A percentile compares a stretch with the other conserved stretches of the same genome.
Conservation (phyloP, 495 filamentous ascomycete species). For the Xylaria grammica region DNA sequence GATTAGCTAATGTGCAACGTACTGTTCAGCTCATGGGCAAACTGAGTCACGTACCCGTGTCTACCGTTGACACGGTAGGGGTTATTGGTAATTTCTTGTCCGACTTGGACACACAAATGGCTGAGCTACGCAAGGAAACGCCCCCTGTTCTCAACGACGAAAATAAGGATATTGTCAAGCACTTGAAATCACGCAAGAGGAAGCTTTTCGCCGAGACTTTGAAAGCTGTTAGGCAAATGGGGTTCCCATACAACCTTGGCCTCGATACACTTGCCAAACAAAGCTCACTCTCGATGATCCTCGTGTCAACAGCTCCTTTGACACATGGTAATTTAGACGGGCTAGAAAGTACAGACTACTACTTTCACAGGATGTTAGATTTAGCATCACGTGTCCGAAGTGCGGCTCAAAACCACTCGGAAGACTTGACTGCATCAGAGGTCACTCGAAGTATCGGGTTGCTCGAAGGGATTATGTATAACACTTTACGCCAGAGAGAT, state of each 20-base stretch:
- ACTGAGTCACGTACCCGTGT: constrained; percentile 55
- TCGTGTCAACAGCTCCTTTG: constrained; percentile 58
- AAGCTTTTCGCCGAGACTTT: constrained; percentile 88
- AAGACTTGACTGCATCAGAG: constrained; percentile 80
- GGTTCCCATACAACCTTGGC: constrained; percentile 79
- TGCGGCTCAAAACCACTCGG: constrained; percentile 71
- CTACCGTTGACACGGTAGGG: constrained; percentile 59
- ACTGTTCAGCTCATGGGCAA: constrained; percentile 60
- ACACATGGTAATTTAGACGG: constrained; percentile 47
- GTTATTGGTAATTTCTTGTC: constrained; percentile 70
- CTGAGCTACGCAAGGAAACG: constrained; percentile 77
- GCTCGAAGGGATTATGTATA: constrained; percentile 78
- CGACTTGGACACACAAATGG: constrained; percentile 69
- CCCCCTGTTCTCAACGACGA: constrained; percentile 78
- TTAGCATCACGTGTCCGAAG: constrained; percentile 69
- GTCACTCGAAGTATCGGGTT: constrained; percentile 77
- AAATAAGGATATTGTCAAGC: constrained; percentile 78
- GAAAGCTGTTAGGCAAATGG: constrained; percentile 82
- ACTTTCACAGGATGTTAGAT: constrained; percentile 79
- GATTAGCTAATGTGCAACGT: constrained; percentile 70
- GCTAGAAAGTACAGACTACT: constrained; percentile 45
- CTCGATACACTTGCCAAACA: constrained; percentile 72
- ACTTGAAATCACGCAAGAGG: constrained; percentile 89
- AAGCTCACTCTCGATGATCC: constrained; percentile 67
- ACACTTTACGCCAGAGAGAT: constrained; percentile 69